Base-by-base conservation (phyloP, 768 basidiomycete genomes). In the Daedaleopsis sinensis region DNA sequence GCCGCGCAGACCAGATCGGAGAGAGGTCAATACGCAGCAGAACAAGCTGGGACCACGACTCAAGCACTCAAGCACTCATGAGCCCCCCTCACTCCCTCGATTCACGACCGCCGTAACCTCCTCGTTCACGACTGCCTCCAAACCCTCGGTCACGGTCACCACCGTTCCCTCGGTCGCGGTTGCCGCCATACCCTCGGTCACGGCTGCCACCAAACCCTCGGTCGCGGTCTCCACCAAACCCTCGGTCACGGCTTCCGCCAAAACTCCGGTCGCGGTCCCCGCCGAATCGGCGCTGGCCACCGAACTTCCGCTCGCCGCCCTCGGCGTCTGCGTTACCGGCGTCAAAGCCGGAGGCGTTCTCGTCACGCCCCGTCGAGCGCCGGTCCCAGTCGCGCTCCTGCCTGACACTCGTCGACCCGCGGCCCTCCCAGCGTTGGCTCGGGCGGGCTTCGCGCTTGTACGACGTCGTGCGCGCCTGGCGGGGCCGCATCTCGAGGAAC, bases 401-500 rank as follows among this genome's bases (percentile, higher is more conserved):
- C 39, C 39, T 42, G 13, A 13, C 39, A 3, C 39, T 42, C 5
- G 18, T 42, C 39, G 39, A 42, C 18, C 39, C 47, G 8, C 47
- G 47, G 1, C 12, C 2, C 23, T 49, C 21, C 47, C 47, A 49
- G 8, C 21, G 19, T 21, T 23, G 1, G 21, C 13, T 12, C 16
- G 12, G 10, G 47, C 47, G 47, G 19, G 47, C 13, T 6, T 49
- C 47, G 21, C 12, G 13, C 5, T 24, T 6, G 47, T 49, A 23
- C 7, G 3, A 16, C 54, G 70, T 71, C 35, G 27, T 3, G 27
- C 27, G 27, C 27, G 27, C 3, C 27, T 32, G 27, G 27, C 27
- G 27, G 27, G 27, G 27, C 27, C 27, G 27, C 27, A 7, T 3
- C 27, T 70, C 39, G 72, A 90, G 68, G 75, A 89, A 82, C 50